Base-by-base conservation (phyloP, 225 moss, liverwort and hornwort species). In the Physcomitrium patens region DNA sequence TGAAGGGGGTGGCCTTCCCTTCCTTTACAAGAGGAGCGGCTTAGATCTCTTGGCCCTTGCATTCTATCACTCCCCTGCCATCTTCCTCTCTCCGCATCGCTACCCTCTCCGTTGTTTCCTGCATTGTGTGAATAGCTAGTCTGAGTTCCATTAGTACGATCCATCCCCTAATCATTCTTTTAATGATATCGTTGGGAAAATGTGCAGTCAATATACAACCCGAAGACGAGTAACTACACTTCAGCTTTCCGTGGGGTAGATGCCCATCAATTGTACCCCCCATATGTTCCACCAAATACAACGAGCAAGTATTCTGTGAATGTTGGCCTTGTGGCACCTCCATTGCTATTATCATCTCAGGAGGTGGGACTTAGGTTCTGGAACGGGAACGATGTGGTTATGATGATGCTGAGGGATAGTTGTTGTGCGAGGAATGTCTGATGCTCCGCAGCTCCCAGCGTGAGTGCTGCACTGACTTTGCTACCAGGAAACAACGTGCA, bases 221-320 rank as follows among this genome's bases (percentile, higher is more conserved):
- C 76, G 13, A 76, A 89, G 8, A 74, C 89, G 14, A 97, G 94
- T 76, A 93, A 91, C 54, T 99, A 99, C 58, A 93, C 94, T 0
- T 93, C 97, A 41, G 77, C 89, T 14, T 99, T 90, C 62, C 85
- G 95, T 31, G 89, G 87, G 22, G 65, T 77, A 37, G 95, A 99
- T 13, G 87, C 85, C 41, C 95, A 99, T 71, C 82, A 78, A 3
- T 85, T 93, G 59, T 99, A 99, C 79, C 89, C 93, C 13, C 58
- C 87, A 4, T 95, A 93, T n/a, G 80, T 86, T 9, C 74, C 87
- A 0, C 78, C 87, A 9, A 99, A 92, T 77, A 54, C 90, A 15
- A 79, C 89, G 66, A 99, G 86, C 87, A 99, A 99, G 85, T 99
- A 93, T 82, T 90, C 79, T 20, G 83, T 89, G 12, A 95, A 90